These are phyloP conservation scores for Helichrysum umbraculigerum DNA, from an alignment of 129 eudicot species.

Conservation along the genomic window DNA sequence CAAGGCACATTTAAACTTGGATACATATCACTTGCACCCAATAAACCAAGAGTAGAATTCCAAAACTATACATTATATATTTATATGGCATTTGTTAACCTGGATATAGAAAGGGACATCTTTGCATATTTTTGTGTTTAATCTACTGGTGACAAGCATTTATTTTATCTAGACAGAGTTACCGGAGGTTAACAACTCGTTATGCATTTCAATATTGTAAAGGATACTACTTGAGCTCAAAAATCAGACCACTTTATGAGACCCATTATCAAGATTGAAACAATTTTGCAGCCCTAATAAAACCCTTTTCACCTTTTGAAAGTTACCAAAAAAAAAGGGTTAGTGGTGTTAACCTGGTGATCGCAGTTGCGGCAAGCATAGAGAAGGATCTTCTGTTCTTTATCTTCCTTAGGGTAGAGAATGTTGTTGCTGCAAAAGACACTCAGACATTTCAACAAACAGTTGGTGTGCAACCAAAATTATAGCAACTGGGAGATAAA, in stretches of 20 bases:
- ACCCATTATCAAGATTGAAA: too few relatives aligned
- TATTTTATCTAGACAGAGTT: not conserved
- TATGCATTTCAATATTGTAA: not conserved
- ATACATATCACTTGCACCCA: too few relatives aligned
- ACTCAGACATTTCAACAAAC: conserved; percentile 5
- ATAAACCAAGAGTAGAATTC: too few relatives aligned
- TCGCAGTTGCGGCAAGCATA: conserved; percentile 89
- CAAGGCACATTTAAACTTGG: conserved; percentile 2
- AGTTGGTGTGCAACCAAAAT: conserved; percentile 11
- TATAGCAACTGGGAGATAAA: not conserved
- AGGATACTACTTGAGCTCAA: too few relatives aligned
- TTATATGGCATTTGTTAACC: too few relatives aligned
- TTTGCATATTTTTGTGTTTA: not conserved
- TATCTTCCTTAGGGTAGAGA: conserved; percentile 90
- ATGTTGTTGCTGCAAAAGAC: conserved; percentile 69
- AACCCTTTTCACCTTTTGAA: too few relatives aligned
- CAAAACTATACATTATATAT: too few relatives aligned
- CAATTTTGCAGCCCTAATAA: too few relatives aligned
- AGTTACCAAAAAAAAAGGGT: not conserved
- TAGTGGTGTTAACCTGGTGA: conserved; percentile 62
- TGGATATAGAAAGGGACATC: too few relatives aligned
- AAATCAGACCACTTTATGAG: too few relatives aligned
- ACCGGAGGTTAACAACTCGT: not conserved
- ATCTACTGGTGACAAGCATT: not conserved
- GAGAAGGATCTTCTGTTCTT: conserved; percentile 74